Conservation (phyloP, 1,284 basidiomycete species). For the Ganoderma resinaceum region DNA sequence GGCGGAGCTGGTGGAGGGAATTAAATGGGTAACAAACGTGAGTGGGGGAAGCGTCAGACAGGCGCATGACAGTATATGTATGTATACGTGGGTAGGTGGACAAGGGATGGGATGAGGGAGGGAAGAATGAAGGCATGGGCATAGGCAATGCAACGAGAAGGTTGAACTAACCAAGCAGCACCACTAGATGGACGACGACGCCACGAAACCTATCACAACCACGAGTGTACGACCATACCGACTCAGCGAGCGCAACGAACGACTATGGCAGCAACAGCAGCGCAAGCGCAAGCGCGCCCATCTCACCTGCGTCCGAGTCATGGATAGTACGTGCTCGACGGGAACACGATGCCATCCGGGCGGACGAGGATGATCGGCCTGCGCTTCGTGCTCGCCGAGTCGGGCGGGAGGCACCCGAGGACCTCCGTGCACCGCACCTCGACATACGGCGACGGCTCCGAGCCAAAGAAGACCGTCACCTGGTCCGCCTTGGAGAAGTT, state of each 20-base stretch:
- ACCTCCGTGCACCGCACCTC: constrained; percentile 92
- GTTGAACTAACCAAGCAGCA: constrained; percentile 4
- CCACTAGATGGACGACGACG: constrained; percentile 16
- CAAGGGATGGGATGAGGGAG: background rate
- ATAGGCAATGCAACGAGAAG: background rate
- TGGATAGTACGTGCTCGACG: constrained; percentile 87
- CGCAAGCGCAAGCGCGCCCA: background rate
- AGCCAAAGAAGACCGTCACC: constrained; percentile 87
- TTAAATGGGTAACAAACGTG: background rate
- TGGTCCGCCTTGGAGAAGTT: constrained; percentile 85
- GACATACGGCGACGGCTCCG: constrained; percentile 85
- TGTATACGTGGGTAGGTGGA: background rate
- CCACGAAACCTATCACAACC: constrained; percentile 13
- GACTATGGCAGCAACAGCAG: constrained; percentile 27
- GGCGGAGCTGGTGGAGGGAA: background rate
- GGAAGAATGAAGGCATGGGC: background rate
- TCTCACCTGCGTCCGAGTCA: constrained; percentile 37
- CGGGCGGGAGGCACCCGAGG: constrained; percentile 78
- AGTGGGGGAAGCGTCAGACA: background rate
- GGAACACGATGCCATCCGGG: constrained; percentile 91
- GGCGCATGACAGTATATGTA: background rate
- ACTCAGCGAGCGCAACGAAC: constrained; percentile 6
- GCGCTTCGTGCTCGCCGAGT: constrained; percentile 66
- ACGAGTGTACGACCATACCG: constrained; percentile 4
- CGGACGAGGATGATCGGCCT: constrained; percentile 87